Evolutionary conservation across 1,284 basidiomycete genomes (phyloP).

Genomic region (Mycosarcoma mackinlayi): DNA sequence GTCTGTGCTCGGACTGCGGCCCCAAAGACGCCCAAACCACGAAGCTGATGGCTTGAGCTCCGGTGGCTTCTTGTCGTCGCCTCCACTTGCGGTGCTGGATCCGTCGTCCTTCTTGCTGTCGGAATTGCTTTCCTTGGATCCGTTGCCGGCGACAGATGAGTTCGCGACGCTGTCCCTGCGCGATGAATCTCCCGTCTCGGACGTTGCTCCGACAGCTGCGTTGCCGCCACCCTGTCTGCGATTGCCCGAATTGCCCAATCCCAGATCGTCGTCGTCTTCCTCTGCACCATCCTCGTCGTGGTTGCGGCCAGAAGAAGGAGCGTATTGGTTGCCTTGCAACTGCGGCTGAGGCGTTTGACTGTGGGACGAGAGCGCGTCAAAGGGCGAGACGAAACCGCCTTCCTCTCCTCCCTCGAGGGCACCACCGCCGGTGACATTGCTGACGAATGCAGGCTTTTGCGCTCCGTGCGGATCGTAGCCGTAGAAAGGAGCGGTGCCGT

Average conservation of each 20-base stretch:
- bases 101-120: slow-evolving; percentile 18
- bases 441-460: slow-evolving; percentile 55
- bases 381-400: slow-evolving; percentile 80
- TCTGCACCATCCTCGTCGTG: slow-evolving; percentile 17
- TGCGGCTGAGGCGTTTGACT: slow-evolving; percentile 38
- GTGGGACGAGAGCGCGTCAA: slow-evolving; percentile 74
- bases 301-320: slow-evolving; percentile 20
- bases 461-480: slow-evolving; percentile 61
- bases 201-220: slow-evolving; percentile 5
- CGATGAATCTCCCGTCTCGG: slow-evolving; percentile 20
- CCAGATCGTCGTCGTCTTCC: slow-evolving; percentile 82
- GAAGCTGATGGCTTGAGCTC: slow-evolving; percentile 60
- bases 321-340: slow-evolving; percentile 35
- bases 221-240: slow-evolving; percentile 31
- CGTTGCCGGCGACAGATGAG: slow-evolving; percentile 14
- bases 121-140: slow-evolving; percentile 17
- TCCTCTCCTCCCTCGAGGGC: slow-evolving; percentile 56
- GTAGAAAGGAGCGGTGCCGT: slow-evolving; percentile 44
- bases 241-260: slow-evolving; percentile 79
- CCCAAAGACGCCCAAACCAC: slow-evolving; percentile 79
- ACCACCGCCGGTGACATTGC: slow-evolving; percentile 61
- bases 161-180: slow-evolving; percentile 22
- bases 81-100: slow-evolving; percentile 12
- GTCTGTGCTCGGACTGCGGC: slow-evolving; percentile 58
- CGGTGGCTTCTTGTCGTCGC: slow-evolving; percentile 26